These are phyloP conservation scores for Camptophora hylomeconis DNA, from an alignment of 2,329 filamentous ascomycete genomes.

Conservation along the genomic window DNA sequence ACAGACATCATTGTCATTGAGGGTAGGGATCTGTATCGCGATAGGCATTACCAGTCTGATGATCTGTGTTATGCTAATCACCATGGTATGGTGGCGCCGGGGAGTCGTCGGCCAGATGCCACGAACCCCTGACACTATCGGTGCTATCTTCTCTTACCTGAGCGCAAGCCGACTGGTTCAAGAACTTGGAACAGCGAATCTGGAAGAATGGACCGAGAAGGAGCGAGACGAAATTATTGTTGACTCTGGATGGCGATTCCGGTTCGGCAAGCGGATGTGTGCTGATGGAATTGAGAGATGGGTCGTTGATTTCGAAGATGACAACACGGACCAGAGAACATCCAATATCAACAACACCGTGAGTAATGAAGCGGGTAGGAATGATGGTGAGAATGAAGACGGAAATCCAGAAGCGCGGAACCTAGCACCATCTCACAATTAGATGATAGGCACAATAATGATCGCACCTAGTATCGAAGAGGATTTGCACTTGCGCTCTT, in stretches of 20 bases:
- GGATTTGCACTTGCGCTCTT: no score
- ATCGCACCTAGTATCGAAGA: no score
- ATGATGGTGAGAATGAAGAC: no score
- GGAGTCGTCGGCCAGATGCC: not conserved
- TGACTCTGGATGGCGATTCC: not conserved
- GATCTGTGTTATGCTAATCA: not conserved
- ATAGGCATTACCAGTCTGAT: conserved; percentile 1
- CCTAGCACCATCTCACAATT: no score
- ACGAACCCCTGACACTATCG: conserved; percentile 1
- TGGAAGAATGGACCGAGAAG: conserved; percentile 1
- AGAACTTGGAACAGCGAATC: no score
- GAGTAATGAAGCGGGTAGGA: no score
- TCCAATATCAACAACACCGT: no score
- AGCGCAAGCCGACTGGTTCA: not conserved
- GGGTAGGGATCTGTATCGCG: not conserved
- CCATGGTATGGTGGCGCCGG: conserved; percentile 1
- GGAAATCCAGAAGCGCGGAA: no score
- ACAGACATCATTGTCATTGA: conserved; percentile 2
- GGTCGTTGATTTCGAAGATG: conserved; percentile 2
- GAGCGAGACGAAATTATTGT: conserved; percentile 1
- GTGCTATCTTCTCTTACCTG: conserved; percentile 1
- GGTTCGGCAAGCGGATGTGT: not conserved
- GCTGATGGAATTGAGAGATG: conserved; percentile 1
- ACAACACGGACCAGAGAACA: no score
- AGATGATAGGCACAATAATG: no score